These are phyloP conservation scores for Corinectria fuckeliana DNA, from an alignment of 2,329 filamentous ascomycete genomes.

Conservation along the genomic window DNA sequence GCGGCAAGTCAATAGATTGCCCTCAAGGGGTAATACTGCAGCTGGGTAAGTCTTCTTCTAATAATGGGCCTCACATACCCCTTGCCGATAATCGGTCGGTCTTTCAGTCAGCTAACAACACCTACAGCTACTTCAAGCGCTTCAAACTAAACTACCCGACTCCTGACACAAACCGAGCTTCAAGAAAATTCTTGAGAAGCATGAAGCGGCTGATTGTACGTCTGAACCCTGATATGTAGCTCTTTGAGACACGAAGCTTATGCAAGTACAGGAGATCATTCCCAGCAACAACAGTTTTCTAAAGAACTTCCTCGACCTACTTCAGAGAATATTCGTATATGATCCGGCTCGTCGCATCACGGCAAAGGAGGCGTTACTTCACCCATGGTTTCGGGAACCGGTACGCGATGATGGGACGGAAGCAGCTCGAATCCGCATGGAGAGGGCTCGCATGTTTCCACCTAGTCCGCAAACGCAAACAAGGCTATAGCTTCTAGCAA, in stretches of 20 bases:
- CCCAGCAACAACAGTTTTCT: constrained; percentile 65
- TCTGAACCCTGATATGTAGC: constrained; percentile 6
- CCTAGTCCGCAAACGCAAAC: background rate
- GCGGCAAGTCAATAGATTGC: constrained; percentile 54
- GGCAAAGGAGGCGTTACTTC: constrained; percentile 69
- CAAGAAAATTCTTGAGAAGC: constrained; percentile 69
- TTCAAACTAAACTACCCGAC: constrained; percentile 70
- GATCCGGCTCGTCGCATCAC: constrained; percentile 70
- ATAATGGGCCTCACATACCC: background rate
- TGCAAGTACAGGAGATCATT: constrained; percentile 64
- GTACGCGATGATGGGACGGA: constrained; percentile 70
- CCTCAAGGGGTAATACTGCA: constrained; percentile 63
- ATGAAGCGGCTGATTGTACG: constrained; percentile 71
- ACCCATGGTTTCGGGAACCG: constrained; percentile 71
- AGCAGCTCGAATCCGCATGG: constrained; percentile 66
- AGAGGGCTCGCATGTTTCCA: constrained; percentile 49
- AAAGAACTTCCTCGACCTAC: constrained; percentile 66
- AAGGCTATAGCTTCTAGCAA: background rate
- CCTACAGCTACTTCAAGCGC: constrained; percentile 68
- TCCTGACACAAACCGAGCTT: constrained; percentile 67
- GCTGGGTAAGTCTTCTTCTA: constrained; percentile 58
- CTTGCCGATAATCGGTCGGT: background rate
- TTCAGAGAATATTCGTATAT: constrained; percentile 72
- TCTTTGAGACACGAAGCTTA: constrained; percentile 3
- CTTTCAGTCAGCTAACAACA: constrained; percentile 34